Evolutionary conservation across 1,139 yeast genomes (phyloP).

Genomic region (Hanseniaspora uvarum): DNA sequence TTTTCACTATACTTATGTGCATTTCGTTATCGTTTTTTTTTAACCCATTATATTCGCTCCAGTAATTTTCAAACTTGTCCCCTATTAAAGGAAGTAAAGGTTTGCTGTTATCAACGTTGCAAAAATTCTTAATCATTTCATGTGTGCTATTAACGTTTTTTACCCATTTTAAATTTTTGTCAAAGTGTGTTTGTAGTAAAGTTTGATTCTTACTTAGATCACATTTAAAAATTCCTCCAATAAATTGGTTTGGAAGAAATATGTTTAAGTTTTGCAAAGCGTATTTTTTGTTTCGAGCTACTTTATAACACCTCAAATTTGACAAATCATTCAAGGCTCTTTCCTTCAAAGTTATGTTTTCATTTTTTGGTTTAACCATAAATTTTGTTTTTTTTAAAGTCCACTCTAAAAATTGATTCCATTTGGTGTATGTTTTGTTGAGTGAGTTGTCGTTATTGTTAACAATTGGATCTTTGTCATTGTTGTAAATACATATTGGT

Average conservation of each 20-base stretch:
- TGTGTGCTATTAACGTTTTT: conserved; percentile 25
- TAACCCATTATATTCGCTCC: conserved; percentile 34
- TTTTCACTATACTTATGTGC: conserved; percentile 33
- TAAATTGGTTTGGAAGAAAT: conserved; percentile 49
- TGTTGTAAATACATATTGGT: conserved; percentile 40
- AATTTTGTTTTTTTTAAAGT: conserved; percentile 12
- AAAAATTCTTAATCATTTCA: conserved; percentile 21
- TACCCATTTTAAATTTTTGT: conserved; percentile 19
- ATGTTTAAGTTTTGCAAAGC: conserved; percentile 41
- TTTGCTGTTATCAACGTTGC: conserved; percentile 34
- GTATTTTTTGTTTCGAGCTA: conserved; percentile 55
- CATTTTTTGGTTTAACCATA: conserved; percentile 10
- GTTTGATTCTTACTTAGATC: conserved; percentile 31
- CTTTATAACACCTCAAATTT: conserved; percentile 44
- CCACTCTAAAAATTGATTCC: not conserved
- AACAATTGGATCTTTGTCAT: not conserved
- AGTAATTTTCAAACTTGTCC: conserved; percentile 43
- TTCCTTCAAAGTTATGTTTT: conserved; percentile 18
- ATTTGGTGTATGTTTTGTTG: conserved; percentile 5
- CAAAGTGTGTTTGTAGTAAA: conserved; percentile 28
- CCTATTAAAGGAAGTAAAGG: conserved; percentile 55
- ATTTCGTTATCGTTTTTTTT: conserved; percentile 21
- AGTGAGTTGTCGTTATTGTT: conserved; percentile 26
- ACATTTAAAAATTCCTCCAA: conserved; percentile 60
- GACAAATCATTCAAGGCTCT: conserved; percentile 23